phyloP scores from a whole-genome alignment of 306 rosid genomes.

The Biancaea sappan region DNA sequence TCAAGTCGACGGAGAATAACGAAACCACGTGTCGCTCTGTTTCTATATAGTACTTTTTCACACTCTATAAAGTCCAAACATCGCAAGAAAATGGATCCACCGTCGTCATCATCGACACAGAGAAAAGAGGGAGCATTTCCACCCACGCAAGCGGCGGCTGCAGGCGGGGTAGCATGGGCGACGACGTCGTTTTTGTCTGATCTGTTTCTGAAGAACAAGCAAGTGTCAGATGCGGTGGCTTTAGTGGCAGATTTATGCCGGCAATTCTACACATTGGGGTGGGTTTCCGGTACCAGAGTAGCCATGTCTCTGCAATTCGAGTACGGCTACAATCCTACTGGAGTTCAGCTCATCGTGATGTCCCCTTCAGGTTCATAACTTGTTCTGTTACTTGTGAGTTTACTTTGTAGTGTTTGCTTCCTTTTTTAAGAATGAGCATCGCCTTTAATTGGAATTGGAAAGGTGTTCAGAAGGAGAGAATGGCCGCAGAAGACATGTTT shows the following conservation, averaged over 20 bases:
- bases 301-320: conserved; percentile 9
- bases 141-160: not conserved
- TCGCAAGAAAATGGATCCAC: not conserved
- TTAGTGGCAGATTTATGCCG: conserved; percentile 22
- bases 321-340: not conserved
- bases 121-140: not conserved
- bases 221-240: conserved; percentile 6
- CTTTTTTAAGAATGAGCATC: too few relatives aligned
- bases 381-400: too few relatives aligned
- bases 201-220: conserved; percentile 13
- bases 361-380: conserved; percentile 22
- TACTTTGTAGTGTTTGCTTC: too few relatives aligned
- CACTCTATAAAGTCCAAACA: not conserved
- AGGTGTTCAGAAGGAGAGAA: conserved; percentile 41
- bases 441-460: too few relatives aligned
- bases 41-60: not conserved
- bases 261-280: conserved; percentile 30
- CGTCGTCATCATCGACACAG: not conserved
- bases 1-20: not conserved
- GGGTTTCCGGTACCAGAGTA: conserved; percentile 27
- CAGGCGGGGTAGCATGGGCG: not conserved
- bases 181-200: not conserved
- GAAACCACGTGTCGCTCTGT: not conserved
- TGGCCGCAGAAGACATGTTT: conserved; percentile 33
- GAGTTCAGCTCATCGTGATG: conserved; percentile 16